These are phyloP conservation scores for Chlorella sp. DNA, from an alignment of 139 green algal species.

Conservation along the genomic window DNA sequence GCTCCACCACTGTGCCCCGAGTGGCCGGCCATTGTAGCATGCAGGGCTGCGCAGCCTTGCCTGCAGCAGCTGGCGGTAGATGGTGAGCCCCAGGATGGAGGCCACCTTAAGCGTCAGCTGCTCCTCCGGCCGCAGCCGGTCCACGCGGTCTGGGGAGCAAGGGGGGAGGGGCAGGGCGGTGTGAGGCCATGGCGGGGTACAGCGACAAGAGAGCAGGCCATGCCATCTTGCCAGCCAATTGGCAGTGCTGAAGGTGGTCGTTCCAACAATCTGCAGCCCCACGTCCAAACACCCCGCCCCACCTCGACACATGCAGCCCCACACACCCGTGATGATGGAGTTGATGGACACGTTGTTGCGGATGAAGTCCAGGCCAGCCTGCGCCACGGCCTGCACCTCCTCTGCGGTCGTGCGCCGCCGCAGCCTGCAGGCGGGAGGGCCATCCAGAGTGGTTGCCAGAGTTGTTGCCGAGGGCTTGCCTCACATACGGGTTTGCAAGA, in stretches of 20 bases:
- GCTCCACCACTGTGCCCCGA: too few relatives aligned
- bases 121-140: conserved; percentile 65
- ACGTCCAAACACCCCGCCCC: neutral
- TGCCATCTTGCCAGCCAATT: too few relatives aligned
- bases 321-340: conserved; percentile 63
- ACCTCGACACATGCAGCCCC: too few relatives aligned
- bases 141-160: conserved; percentile 57
- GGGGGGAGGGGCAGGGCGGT: neutral
- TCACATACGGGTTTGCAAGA: too few relatives aligned
- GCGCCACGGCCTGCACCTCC: conserved; percentile 23
- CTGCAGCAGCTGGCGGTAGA: conserved; percentile 73
- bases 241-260: neutral
- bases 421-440: neutral
- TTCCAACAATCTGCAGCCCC: neutral
- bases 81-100: conserved; percentile 69
- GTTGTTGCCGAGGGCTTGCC: too few relatives aligned
- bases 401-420: conserved; percentile 2
- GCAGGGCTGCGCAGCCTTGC: neutral
- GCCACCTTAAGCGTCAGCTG: conserved; percentile 78
- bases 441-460: too few relatives aligned
- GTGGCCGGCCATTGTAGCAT: too few relatives aligned
- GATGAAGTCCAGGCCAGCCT: conserved; percentile 40
- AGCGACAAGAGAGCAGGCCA: neutral
- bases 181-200: neutral
- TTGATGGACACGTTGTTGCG: conserved; percentile 48